Evolutionary conservation across 2,329 filamentous ascomycete species (phyloP).

Genomic region (Curvularia sp.): DNA sequence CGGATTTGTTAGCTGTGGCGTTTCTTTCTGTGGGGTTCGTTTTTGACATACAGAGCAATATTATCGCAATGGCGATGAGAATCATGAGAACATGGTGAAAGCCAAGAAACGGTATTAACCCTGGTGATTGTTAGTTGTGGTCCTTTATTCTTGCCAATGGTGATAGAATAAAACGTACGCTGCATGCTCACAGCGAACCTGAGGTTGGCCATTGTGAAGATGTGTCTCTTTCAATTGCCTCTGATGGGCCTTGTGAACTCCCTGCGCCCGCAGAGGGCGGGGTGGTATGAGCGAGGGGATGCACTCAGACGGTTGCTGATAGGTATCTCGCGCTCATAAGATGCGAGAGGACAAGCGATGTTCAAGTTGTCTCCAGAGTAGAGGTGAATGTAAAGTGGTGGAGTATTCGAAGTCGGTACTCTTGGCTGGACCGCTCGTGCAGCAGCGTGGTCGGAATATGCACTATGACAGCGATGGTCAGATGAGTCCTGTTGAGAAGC

Average conservation of each 20-base stretch:
- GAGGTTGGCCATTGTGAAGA: conserved; percentile 56
- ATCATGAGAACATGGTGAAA: conserved; percentile 96
- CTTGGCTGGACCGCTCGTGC: conserved; percentile 34
- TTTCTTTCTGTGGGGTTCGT: conserved; percentile 4
- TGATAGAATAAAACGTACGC: conserved; percentile 43
- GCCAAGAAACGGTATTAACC: conserved; percentile 67
- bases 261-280: conserved; percentile 54
- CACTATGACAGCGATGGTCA: conserved; percentile 44
- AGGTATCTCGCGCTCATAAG: conserved; percentile 22
- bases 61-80: conserved; percentile 89
- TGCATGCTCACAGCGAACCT: conserved; percentile 60
- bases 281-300: conserved; percentile 42
- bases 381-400: conserved; percentile 24
- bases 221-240: conserved; percentile 35
- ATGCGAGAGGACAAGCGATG: conserved; percentile 31
- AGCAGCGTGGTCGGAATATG: conserved; percentile 38
- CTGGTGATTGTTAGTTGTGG: conserved; percentile 47
- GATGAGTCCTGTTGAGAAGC: conserved; percentile 35
- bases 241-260: conserved; percentile 30
- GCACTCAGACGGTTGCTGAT: conserved; percentile 37
- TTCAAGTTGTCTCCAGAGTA: conserved; percentile 29
- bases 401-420: conserved; percentile 22
- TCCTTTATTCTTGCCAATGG: conserved; percentile 17
- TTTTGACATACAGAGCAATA: conserved; percentile 82
- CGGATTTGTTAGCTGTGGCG: conserved; percentile 26